A percentile compares a stretch with the other conserved stretches of the same genome.
phyloP scores from a whole-genome alignment of 139 green algal species.

The Chlorella sp. region DNA sequence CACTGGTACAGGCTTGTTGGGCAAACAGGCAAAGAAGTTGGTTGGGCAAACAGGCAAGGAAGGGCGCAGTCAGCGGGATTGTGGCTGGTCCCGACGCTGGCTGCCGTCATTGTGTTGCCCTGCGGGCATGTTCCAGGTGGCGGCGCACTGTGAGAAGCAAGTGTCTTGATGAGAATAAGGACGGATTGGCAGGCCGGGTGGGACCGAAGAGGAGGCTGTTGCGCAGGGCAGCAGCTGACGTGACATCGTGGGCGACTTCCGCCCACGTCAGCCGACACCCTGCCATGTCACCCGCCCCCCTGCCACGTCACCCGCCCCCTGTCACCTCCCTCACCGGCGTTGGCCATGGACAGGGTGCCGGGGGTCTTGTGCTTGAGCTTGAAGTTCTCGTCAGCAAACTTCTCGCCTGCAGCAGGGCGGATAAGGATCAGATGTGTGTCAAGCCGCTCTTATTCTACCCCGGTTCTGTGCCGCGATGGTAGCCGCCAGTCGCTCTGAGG shows the following conservation, averaged over 20 bases:
- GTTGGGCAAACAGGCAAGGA: background rate
- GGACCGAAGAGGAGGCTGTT: background rate
- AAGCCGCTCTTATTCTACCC: too few species aligned
- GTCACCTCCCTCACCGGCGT: conserved; percentile 61
- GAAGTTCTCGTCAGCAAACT: conserved; percentile 42
- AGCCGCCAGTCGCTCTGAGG: too few species aligned
- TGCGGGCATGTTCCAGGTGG: background rate
- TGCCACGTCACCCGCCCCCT: background rate
- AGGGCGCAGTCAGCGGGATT: background rate
- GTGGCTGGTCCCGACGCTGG: background rate
- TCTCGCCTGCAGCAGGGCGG: conserved; percentile 13
- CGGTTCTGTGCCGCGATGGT: too few species aligned
- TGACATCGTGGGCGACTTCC: too few species aligned
- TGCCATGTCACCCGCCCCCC: background rate
- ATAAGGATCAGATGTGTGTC: too few species aligned
- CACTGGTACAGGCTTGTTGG: too few species aligned
- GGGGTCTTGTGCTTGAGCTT: conserved; percentile 60
- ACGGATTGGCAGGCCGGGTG: background rate
- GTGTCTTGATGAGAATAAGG: too few species aligned
- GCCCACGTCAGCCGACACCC: background rate
- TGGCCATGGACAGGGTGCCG: conserved; percentile 92
- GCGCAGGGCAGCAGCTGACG: too few species aligned
- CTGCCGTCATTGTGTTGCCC: too few species aligned
- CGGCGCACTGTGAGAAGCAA: background rate
- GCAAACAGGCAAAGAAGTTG: too few species aligned